phyloP scores from a whole-genome alignment of 352 stramenopile species.

The Pythium coloratum region DNA sequence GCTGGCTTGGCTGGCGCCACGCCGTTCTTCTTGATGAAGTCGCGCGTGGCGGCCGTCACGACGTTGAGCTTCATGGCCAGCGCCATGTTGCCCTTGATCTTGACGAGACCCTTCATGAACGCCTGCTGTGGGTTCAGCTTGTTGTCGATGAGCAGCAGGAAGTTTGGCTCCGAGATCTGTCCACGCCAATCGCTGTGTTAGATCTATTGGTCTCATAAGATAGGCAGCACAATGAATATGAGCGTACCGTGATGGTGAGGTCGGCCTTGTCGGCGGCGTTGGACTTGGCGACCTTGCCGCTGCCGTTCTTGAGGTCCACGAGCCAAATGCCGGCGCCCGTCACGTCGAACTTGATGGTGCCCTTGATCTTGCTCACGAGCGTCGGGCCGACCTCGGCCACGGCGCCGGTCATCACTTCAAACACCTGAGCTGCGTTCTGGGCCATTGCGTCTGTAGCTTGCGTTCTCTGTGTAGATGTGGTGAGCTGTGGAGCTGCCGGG shows the following conservation, averaged over 20 bases:
- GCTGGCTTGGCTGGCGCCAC: conserved; percentile 14
- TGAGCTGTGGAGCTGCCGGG: background rate
- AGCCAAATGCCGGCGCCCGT: conserved; percentile 64
- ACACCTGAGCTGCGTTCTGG: conserved; percentile 55
- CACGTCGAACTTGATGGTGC: conserved; percentile 82
- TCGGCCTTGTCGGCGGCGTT: conserved; percentile 63
- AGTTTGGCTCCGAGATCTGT: conserved; percentile 70
- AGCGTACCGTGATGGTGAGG: conserved; percentile 61
- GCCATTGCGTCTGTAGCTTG: conserved; percentile 29
- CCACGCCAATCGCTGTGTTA: background rate
- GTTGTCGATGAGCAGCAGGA: conserved; percentile 78
- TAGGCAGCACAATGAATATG: background rate
- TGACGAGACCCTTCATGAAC: conserved; percentile 94
- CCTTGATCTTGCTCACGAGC: conserved; percentile 77
- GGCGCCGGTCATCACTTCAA: conserved; percentile 65
- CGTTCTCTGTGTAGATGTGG: background rate
- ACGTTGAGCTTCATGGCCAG: conserved; percentile 94
- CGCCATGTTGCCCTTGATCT: conserved; percentile 95
- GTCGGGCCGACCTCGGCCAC: conserved; percentile 68
- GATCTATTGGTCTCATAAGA: background rate
- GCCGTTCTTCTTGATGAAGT: conserved; percentile 77
- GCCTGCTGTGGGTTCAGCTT: conserved; percentile 93
- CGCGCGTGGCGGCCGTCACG: conserved; percentile 81
- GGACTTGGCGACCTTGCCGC: conserved; percentile 53
- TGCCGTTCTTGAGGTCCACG: conserved; percentile 78